Conservation (phyloP, 2,329 filamentous ascomycete species). For the Monosporascus sp. region DNA sequence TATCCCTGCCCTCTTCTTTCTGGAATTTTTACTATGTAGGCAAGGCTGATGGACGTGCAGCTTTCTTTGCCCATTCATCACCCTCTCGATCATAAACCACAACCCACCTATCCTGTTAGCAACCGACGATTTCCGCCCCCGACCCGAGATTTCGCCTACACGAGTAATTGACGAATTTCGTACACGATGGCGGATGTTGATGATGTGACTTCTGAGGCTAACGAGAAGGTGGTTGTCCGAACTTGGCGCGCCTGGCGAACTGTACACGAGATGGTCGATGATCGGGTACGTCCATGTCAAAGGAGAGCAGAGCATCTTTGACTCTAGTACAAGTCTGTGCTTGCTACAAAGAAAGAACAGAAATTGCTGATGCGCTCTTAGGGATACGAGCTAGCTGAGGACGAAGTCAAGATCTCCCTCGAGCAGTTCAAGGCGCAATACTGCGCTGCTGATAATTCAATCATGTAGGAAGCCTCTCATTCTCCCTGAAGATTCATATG, state of each 20-base stretch:
- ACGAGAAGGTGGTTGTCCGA: constrained; percentile 53
- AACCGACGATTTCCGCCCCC: background rate
- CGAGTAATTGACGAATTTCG: background rate
- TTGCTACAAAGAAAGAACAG: constrained; percentile 1
- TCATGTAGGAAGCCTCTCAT: constrained; percentile 56
- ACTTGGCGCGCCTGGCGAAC: constrained; percentile 95
- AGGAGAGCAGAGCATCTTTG: too few relatives aligned
- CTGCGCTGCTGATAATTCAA: constrained; percentile 64
- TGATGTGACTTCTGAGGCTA: constrained; percentile 29
- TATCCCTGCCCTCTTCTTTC: background rate
- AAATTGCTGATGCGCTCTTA: constrained; percentile 34
- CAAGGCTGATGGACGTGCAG: constrained; percentile 1
- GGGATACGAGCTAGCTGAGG: constrained; percentile 90
- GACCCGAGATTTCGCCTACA: background rate
- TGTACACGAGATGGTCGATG: constrained; percentile 88
- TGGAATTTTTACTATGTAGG: constrained; percentile 3
- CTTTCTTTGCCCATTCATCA: background rate
- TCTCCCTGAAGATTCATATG: background rate
- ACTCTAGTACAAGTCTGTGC: background rate
- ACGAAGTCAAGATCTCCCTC: constrained; percentile 81
- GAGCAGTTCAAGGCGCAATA: constrained; percentile 74
- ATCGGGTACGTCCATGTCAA: constrained; percentile 60
- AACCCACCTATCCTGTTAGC: background rate
- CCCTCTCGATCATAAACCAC: too few relatives aligned
- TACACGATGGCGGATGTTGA: constrained; percentile 40